Evolutionary conservation across 73 alveolate species (phyloP).

Genomic region (Durusdinium trenchii): DNA sequence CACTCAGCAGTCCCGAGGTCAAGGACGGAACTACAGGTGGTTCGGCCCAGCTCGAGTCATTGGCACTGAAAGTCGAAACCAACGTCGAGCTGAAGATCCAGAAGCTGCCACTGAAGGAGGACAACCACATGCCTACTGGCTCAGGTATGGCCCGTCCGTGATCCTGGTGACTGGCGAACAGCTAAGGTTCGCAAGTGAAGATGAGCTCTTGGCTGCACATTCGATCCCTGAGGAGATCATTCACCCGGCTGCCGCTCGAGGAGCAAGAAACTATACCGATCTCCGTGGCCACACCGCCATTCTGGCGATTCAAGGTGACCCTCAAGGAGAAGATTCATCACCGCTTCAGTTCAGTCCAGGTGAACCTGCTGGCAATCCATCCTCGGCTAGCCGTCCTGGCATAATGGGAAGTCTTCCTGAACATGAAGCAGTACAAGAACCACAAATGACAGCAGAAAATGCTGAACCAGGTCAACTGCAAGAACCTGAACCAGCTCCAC

Average conservation of each 20-base stretch:
- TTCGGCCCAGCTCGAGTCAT: too few species aligned
- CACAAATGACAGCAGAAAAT: too few species aligned
- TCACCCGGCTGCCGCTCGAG: not conserved
- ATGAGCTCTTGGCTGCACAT: not conserved
- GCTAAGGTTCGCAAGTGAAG: not conserved
- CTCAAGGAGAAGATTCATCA: too few species aligned
- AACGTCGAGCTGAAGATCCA: not conserved
- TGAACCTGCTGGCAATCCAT: too few species aligned
- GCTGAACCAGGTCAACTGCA: too few species aligned
- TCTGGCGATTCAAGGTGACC: too few species aligned
- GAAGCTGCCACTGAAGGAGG: not conserved
- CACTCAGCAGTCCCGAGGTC: not conserved
- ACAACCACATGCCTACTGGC: not conserved
- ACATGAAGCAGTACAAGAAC: too few species aligned
- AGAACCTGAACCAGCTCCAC: too few species aligned
- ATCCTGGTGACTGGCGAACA: conserved; percentile 1
- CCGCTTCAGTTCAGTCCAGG: too few species aligned
- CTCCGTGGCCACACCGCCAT: not conserved
- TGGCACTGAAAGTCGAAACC: not conserved
- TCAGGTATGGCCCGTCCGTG: not conserved
- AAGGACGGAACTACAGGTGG: not conserved
- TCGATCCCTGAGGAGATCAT: not conserved
- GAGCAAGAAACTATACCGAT: not conserved
- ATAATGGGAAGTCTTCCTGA: too few species aligned
- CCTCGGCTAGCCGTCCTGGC: too few species aligned